Base-by-base conservation (phyloP, 345 rosid species). In the Lumnitzera littorea region DNA sequence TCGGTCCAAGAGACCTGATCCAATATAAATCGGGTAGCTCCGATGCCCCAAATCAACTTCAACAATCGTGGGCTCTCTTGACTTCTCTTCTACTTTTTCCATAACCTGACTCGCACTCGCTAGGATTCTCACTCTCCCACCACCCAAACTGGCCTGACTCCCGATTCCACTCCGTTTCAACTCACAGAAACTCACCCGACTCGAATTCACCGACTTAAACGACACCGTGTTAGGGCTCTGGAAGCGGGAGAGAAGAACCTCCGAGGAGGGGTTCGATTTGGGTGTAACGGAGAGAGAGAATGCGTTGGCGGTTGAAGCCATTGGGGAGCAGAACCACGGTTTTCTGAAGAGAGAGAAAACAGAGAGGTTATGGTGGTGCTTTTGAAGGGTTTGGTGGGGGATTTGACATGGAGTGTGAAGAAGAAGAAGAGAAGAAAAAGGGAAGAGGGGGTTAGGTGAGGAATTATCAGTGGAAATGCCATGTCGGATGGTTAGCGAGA, bases 1-100 rank as follows among this genome's bases (percentile, higher is more conserved):
- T 24, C 78, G 96, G 70, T 91, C 74, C 20, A 94, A 96, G 61
- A 94, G 80, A 1, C 91, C 92, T 58, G 97, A 79, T 49, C 97
- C 97, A 50, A 94, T 94, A 56, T 94, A 91, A 66, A 94, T 91
- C 55, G 97, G 99, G 66, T 94, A 94, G 70, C 97, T 94, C 68
- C 99, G 86, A 66, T 69, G 51, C 13, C 99, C 97, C 74, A 94
- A 79, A 74, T 88, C 91, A 62, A 94, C 99, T 7, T 94, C 82
- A 46, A 94, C 97, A 57, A 81, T 61, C 0, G 91, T 86, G 56
- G 95, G 89, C 60, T 29, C 67, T 60, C 53, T 51, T 66, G 50
- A 73, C 66, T 36, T 75, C 77, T 48, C 67, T 49, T 48, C 71
- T 12, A 86, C 74, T 59, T 76, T 82, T 69, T 81, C 86, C 82